phyloP scores from a whole-genome alignment of 441 rosid genomes.

The Erodium trifolium region DNA sequence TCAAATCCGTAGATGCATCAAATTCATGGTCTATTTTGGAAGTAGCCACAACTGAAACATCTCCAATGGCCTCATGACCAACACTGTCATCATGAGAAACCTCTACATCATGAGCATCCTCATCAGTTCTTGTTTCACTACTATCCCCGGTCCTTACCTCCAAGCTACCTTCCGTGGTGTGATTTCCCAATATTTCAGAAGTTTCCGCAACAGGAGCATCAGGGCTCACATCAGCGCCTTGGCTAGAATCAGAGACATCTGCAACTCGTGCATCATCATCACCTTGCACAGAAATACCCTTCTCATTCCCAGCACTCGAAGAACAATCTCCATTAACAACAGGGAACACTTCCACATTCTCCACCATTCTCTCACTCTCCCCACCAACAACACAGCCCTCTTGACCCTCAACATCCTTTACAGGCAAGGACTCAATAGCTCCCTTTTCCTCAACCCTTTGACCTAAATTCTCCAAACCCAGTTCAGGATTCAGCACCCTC shows the following conservation, averaged over 20 bases:
- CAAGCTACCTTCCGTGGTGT: not conserved
- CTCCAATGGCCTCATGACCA: not conserved
- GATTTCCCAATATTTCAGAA: constrained; percentile 3
- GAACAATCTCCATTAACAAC: constrained; percentile 10
- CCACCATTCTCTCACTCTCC: not conserved
- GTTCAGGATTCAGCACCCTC: constrained; percentile 20
- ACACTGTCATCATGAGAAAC: too few species aligned
- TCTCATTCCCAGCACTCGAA: not conserved
- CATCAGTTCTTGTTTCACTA: not conserved
- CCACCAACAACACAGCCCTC: not conserved
- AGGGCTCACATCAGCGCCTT: not conserved
- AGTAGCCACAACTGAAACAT: not conserved
- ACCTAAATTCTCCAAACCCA: not conserved
- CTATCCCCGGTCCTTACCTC: not conserved
- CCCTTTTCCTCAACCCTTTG: constrained; percentile 1
- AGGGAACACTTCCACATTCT: constrained; percentile 7
- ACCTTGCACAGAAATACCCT: not conserved
- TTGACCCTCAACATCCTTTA: too few species aligned
- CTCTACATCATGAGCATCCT: not conserved
- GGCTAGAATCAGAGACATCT: not conserved
- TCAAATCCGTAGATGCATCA: not conserved
- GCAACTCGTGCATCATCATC: not conserved
- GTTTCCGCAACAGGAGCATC: not conserved
- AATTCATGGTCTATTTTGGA: not conserved
- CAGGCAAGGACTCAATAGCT: not conserved